These are phyloP conservation scores for Aspergillus oerlinghausenensis DNA, from an alignment of 2,329 filamentous ascomycete species.

Conservation along the genomic window DNA sequence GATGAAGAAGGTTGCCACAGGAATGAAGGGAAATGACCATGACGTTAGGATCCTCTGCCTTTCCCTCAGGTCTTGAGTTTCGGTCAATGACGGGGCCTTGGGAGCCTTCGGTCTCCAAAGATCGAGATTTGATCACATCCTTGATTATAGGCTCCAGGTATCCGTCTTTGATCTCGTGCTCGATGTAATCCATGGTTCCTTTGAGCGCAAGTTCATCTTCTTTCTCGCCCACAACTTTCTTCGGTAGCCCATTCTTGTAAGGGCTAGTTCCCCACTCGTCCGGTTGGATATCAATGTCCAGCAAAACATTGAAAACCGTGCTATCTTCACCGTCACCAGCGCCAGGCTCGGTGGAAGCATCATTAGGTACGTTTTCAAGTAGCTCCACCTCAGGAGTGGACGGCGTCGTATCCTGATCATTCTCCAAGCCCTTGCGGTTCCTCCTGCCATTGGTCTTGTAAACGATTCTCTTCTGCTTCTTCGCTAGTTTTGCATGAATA, in stretches of 20 bases:
- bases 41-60: slow-evolving; percentile 38
- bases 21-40: slow-evolving; percentile 96
- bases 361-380: slow-evolving; percentile 1
- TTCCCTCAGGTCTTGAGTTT: slow-evolving; percentile 1
- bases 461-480: slow-evolving; percentile 62
- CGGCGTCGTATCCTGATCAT: slow-evolving; percentile 12
- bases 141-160: slow-evolving; percentile 38
- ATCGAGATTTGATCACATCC: slow-evolving; percentile 27
- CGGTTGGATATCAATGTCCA: slow-evolving; percentile 29
- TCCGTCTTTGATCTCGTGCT: slow-evolving; percentile 42
- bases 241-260: slow-evolving; percentile 7
- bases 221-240: slow-evolving; percentile 9
- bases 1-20: slow-evolving; percentile 95
- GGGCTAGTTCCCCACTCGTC: slow-evolving; percentile 22
- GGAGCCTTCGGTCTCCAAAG: background rate
- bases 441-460: slow-evolving; percentile 67
- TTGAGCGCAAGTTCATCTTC: slow-evolving; percentile 14
- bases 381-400: background rate
- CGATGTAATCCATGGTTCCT: slow-evolving; percentile 41
- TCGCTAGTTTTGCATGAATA: slow-evolving; percentile 69
- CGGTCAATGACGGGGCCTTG: background rate
- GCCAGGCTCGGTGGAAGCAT: slow-evolving; percentile 6
- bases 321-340: slow-evolving; percentile 20
- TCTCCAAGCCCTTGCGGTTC: slow-evolving; percentile 48
- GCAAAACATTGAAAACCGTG: slow-evolving; percentile 29